These are phyloP conservation scores for Trypanosoma mega DNA, from an alignment of 208 protist genomes.

Conservation along the genomic window DNA sequence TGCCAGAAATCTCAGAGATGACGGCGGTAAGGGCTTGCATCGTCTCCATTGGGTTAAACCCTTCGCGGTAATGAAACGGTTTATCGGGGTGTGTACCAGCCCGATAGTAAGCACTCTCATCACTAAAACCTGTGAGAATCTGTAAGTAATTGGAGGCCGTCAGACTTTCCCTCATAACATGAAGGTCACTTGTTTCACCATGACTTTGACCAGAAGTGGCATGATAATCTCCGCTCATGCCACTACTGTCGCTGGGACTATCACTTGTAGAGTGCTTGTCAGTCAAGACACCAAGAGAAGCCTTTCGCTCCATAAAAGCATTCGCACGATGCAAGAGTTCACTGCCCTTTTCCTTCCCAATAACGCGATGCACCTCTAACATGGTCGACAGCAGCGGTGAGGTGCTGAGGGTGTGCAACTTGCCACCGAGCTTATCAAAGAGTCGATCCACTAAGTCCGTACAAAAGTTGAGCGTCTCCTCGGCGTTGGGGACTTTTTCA, in stretches of 20 bases:
- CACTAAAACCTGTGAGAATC: slow-evolving; percentile 68
- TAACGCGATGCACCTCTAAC: slow-evolving; percentile 56
- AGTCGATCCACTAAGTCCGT: slow-evolving; percentile 56
- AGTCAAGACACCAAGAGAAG: slow-evolving; percentile 24
- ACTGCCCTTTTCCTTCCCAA: slow-evolving; percentile 56
- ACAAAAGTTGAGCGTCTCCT: slow-evolving; percentile 48
- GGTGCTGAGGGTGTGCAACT: slow-evolving; percentile 46
- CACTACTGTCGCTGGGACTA: too few relatives aligned
- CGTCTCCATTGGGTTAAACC: slow-evolving; percentile 52
- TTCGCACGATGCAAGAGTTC: slow-evolving; percentile 49
- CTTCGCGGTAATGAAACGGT: slow-evolving; percentile 41
- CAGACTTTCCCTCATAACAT: slow-evolving; percentile 45
- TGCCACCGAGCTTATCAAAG: slow-evolving; percentile 33
- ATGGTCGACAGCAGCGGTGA: slow-evolving; percentile 62
- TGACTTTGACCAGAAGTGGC: too few relatives aligned
- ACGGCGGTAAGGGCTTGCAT: slow-evolving; percentile 46
- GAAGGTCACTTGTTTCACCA: too few relatives aligned
- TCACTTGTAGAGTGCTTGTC: too few relatives aligned
- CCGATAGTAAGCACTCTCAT: slow-evolving; percentile 69
- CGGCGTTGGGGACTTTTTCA: slow-evolving; percentile 18
- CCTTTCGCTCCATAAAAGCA: slow-evolving; percentile 57
- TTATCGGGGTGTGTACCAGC: slow-evolving; percentile 33
- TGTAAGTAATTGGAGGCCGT: slow-evolving; percentile 76
- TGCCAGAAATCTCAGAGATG: slow-evolving; percentile 66
- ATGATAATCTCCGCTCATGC: too few relatives aligned